Conservation (phyloP, 208 protist species). For the Trypanosoma boissoni region DNA sequence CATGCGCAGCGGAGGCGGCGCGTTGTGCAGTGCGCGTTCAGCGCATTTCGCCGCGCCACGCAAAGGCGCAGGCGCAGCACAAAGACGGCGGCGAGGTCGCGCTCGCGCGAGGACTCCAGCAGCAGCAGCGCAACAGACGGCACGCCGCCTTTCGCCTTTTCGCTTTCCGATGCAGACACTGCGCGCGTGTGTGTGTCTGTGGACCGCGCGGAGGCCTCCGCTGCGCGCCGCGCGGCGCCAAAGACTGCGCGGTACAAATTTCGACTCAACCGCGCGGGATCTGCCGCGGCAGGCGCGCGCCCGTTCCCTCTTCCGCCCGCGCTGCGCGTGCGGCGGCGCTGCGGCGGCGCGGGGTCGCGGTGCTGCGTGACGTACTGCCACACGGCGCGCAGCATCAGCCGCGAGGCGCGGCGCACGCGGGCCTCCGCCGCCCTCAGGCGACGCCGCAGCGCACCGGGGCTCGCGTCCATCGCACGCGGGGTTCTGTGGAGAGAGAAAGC, state of each 20-base stretch:
- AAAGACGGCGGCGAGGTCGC: slow-evolving; percentile 54
- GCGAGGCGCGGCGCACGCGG: slow-evolving; percentile 36
- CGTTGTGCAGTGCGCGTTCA: not conserved
- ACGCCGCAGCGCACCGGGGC: slow-evolving; percentile 22
- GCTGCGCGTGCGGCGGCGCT: not conserved
- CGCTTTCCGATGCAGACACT: not conserved
- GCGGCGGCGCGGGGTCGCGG: not conserved
- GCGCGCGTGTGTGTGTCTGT: not conserved
- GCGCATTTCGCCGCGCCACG: not conserved
- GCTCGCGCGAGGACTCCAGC: slow-evolving; percentile 45
- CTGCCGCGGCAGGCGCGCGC: not conserved
- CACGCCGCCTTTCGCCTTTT: not conserved
- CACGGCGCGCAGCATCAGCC: slow-evolving; percentile 53
- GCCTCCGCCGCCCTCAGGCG: slow-evolving; percentile 35
- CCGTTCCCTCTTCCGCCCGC: not conserved
- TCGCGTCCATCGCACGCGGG: slow-evolving; percentile 28
- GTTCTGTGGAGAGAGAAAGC: too few relatives aligned
- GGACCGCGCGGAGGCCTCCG: not conserved
- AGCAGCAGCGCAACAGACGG: slow-evolving; percentile 65
- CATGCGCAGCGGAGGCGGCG: too few relatives aligned
- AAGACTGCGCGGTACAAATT: slow-evolving; percentile 19
- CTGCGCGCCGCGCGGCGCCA: slow-evolving; percentile 15
- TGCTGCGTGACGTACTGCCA: slow-evolving; percentile 50
- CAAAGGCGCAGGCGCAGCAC: slow-evolving; percentile 55
- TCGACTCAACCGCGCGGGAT: slow-evolving; percentile 23